phyloP scores from a whole-genome alignment of 2,329 filamentous ascomycete species.

The Calycina marina region DNA sequence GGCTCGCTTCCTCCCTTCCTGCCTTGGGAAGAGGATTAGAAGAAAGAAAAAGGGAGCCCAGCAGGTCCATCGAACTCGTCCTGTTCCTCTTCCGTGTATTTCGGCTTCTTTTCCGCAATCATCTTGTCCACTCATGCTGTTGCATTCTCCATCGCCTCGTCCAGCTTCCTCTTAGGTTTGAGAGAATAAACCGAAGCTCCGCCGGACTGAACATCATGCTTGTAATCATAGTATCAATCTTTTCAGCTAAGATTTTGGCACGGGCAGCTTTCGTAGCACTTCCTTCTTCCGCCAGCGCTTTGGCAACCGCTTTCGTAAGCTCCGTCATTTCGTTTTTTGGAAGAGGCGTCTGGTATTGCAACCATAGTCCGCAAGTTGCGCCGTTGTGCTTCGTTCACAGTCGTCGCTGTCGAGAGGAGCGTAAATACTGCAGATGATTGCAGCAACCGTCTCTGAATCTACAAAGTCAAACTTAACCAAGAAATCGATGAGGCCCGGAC shows the following conservation, averaged over 20 bases:
- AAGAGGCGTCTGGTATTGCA: not conserved
- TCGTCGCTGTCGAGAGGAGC: conserved; percentile 24
- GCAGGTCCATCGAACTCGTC: too few relatives aligned
- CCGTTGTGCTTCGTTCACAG: not conserved
- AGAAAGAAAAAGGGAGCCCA: too few relatives aligned
- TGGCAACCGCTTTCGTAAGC: too few relatives aligned
- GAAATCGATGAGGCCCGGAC: conserved; percentile 48
- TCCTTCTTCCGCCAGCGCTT: conserved; percentile 4
- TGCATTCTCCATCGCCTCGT: conserved; percentile 37
- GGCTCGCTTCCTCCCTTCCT: too few relatives aligned
- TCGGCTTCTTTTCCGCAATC: conserved; percentile 16
- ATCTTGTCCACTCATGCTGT: conserved; percentile 41
- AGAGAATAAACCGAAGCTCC: conserved; percentile 52
- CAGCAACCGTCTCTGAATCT: conserved; percentile 15
- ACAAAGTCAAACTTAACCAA: conserved; percentile 35
- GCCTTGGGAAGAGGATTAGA: too few relatives aligned
- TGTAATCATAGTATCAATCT: conserved; percentile 39
- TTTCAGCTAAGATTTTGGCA: conserved; percentile 21
- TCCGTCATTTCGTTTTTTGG: conserved; percentile 1
- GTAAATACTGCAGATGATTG: conserved; percentile 21
- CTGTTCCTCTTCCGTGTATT: conserved; percentile 16
- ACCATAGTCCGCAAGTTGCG: too few relatives aligned
- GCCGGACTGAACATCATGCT: conserved; percentile 40
- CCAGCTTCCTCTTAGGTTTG: conserved; percentile 44
- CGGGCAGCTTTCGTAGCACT: conserved; percentile 9